Evolutionary conservation across 2,329 filamentous ascomycete genomes (phyloP), one percentile per base, ranked within the genome.

Genomic region (Boeremia exigua): DNA sequence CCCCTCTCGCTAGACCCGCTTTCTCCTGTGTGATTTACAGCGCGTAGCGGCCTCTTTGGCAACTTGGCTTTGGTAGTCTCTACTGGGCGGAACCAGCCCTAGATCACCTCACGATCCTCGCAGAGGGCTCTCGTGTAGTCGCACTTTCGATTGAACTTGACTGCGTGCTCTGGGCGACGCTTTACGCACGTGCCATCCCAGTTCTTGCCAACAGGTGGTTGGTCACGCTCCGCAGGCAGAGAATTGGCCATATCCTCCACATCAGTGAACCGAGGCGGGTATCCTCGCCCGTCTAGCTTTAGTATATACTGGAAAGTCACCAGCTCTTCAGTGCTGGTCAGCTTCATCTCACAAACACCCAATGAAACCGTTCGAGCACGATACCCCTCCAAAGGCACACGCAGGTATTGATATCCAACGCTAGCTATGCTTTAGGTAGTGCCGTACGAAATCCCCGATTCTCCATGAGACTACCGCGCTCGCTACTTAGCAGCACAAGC

Each of bases 201-300:
- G 50, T 59, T 50, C 40, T 50, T 43, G 27, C 54, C 52, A 53
- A 60, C 36, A 43, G 15, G 47, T 23, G 29, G 15, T 29, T 34
- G 15, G 36, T 40, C 29, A 34, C 34, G 28, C 33, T 33, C 37
- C 48, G 12, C 37, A 6, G 54, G 46, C 39, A 62, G 40, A 48
- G 40, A 52, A 56, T 62, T 40, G 28, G 47, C 50, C 42, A 62
- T 60, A n/a, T n/a, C n/a, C n/a, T n/a, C n/a, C n/a, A n/a, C n/a
- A n/a, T n/a, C n/a, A n/a, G n/a, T n/a, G n/a, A 58, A 46, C 47
- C 51, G 27, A 14, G n/a, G 23, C 17, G 17, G 6, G 2, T 7
- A 29, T 43, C 27, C 14, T 43, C 6, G 15, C 39, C 3, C 15
- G 3, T 3, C 14, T 29, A 43, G 27, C 25, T 43, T 29, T 29